Percentiles rank a stretch among this genome's conserved stretches.
These are phyloP conservation scores for Dacryopinax spathularia DNA, from an alignment of 768 basidiomycete species.

Conservation along the genomic window DNA sequence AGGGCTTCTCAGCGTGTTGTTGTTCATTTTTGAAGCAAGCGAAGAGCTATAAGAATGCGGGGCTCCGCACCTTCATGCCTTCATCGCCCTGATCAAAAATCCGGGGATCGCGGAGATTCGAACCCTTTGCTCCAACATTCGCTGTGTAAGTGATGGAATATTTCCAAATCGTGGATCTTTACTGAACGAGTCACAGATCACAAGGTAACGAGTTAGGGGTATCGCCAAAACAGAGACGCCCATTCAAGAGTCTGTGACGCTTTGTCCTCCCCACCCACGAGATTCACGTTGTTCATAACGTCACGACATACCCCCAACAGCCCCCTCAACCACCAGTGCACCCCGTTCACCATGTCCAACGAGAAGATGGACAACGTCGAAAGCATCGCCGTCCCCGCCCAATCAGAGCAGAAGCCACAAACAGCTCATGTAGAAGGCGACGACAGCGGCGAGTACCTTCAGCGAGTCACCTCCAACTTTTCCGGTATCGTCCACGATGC, in stretches of 20 bases:
- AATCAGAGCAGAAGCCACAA: background rate
- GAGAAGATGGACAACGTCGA: background rate
- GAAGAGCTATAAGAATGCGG: background rate
- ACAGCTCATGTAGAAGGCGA: background rate
- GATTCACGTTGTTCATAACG: background rate
- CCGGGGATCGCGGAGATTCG: background rate
- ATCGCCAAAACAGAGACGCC: no score
- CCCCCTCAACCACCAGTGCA: background rate
- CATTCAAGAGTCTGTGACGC: no score
- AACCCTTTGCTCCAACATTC: background rate
- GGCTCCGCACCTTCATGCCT: background rate
- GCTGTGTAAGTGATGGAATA: background rate
- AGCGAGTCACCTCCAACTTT: background rate
- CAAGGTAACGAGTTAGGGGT: no score
- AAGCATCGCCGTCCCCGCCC: background rate
- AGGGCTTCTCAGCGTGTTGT: background rate
- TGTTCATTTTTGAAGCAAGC: background rate
- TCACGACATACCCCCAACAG: background rate
- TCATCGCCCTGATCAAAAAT: background rate
- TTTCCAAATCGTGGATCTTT: background rate
- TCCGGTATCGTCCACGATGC: background rate
- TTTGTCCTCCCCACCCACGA: no score
- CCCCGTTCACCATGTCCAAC: background rate
- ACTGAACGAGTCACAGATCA: no score
- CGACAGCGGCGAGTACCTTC: background rate